Evolutionary conservation across 202 grass and related monocot genomes (phyloP).

Genomic region (Setaria viridis): DNA sequence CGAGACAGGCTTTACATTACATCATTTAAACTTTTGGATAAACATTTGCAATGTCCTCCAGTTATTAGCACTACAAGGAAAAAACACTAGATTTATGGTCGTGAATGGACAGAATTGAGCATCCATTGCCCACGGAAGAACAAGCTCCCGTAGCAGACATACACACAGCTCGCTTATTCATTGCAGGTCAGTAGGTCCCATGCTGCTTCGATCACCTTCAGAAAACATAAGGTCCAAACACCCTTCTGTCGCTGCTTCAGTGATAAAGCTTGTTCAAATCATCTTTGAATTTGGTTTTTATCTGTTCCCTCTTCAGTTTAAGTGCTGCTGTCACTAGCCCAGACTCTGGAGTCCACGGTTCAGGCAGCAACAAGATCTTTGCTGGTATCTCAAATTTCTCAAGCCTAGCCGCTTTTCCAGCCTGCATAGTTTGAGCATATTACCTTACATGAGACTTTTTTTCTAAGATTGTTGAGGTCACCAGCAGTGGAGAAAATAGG

Average conservation of each 20-base stretch:
- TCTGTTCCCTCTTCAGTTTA: slow-evolving; percentile 74
- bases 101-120: too few species aligned
- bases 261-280: slow-evolving; percentile 60
- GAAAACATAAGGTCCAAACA: background rate
- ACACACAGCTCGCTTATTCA: slow-evolving; percentile 15
- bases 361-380: slow-evolving; percentile 65
- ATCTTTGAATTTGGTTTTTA: slow-evolving; percentile 75
- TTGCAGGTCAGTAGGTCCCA: background rate
- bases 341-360: slow-evolving; percentile 81
- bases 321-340: slow-evolving; percentile 77
- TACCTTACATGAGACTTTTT: background rate
- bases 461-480: background rate
- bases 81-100: too few species aligned
- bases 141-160: too few species aligned
- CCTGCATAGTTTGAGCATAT: slow-evolving; percentile 37
- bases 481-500: background rate
- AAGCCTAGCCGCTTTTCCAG: slow-evolving; percentile 59
- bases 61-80: too few species aligned
- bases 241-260: background rate
- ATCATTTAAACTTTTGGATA: too few species aligned
- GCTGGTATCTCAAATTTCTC: slow-evolving; percentile 74
- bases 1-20: too few species aligned
- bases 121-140: too few species aligned
- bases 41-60: too few species aligned
- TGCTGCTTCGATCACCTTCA: background rate